These are phyloP conservation scores for Flaveria robusta DNA, from an alignment of 129 eudicot genomes.

Conservation along the genomic window DNA sequence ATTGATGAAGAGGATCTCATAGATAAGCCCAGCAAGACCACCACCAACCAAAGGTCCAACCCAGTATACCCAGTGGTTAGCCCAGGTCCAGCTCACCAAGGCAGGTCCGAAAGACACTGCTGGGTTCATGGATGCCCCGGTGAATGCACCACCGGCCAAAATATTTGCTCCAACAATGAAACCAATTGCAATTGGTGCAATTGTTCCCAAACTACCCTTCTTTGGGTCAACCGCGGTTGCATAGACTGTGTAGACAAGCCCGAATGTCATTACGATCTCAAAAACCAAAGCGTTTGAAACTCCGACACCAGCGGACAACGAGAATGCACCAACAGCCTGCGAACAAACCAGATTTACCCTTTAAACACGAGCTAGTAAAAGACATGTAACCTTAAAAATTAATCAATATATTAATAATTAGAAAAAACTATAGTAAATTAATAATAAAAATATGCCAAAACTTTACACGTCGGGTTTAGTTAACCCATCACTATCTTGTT, in stretches of 20 bases:
- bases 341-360: neutral
- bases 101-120: slow-evolving; percentile 64
- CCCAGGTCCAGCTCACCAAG: slow-evolving; percentile 61
- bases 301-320: slow-evolving; percentile 51
- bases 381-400: neutral
- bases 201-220: slow-evolving; percentile 53
- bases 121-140: slow-evolving; percentile 71
- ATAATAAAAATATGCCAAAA: neutral
- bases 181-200: slow-evolving; percentile 59
- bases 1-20: slow-evolving; percentile 51
- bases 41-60: slow-evolving; percentile 65
- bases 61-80: slow-evolving; percentile 59
- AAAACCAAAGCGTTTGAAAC: slow-evolving; percentile 47
- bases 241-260: slow-evolving; percentile 56
- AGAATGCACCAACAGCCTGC: slow-evolving; percentile 45
- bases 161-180: slow-evolving; percentile 66
- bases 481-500: neutral
- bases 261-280: slow-evolving; percentile 64
- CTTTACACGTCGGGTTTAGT: neutral
- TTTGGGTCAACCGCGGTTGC: slow-evolving; percentile 67
- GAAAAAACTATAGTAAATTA: neutral
- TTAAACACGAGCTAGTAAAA: neutral
- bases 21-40: slow-evolving; percentile 57
- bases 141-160: slow-evolving; percentile 64
- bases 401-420: neutral